Conservation (phyloP, 2,329 filamentous ascomycete species). For the Fusarium neocosmosporiellum region DNA sequence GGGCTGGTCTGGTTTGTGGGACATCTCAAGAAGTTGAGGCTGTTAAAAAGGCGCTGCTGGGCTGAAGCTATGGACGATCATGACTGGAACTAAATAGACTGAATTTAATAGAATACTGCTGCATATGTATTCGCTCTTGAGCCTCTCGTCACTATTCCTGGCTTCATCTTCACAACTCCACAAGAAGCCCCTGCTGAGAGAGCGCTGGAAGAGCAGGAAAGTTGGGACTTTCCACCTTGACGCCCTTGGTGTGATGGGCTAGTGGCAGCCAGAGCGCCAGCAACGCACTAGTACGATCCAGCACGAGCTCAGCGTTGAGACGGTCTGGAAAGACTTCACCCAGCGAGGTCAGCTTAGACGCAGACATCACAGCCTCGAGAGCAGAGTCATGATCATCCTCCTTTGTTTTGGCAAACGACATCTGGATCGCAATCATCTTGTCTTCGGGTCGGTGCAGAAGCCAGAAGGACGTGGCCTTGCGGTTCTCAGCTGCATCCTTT, state of each 20-base stretch:
- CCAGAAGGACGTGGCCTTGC: conserved; percentile 31
- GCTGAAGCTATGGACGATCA: neutral
- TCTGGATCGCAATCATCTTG: conserved; percentile 28
- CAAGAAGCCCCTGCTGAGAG: neutral
- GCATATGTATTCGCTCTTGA: neutral
- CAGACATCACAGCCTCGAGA: neutral
- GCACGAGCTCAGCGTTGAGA: neutral
- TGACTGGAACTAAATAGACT: neutral
- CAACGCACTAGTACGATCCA: conserved; percentile 27
- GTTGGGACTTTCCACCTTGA: conserved; percentile 24
- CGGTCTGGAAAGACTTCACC: conserved; percentile 23
- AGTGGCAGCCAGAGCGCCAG: conserved; percentile 33
- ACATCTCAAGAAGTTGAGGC: conserved; percentile 60
- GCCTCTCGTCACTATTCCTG: neutral
- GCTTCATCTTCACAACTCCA: too few relatives aligned
- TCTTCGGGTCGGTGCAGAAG: conserved; percentile 23
- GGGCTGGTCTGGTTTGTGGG: conserved; percentile 62
- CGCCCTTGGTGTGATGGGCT: neutral
- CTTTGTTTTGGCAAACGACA: conserved; percentile 19
- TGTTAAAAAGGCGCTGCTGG: conserved; percentile 40
- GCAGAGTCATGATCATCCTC: conserved; percentile 6
- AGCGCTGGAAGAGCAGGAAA: conserved; percentile 12
- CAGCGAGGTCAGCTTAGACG: neutral
- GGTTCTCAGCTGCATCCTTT: conserved; percentile 26
- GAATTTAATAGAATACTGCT: neutral